These are phyloP conservation scores for Tulasnella calospora DNA, from an alignment of 768 basidiomycete genomes.

Conservation along the genomic window DNA sequence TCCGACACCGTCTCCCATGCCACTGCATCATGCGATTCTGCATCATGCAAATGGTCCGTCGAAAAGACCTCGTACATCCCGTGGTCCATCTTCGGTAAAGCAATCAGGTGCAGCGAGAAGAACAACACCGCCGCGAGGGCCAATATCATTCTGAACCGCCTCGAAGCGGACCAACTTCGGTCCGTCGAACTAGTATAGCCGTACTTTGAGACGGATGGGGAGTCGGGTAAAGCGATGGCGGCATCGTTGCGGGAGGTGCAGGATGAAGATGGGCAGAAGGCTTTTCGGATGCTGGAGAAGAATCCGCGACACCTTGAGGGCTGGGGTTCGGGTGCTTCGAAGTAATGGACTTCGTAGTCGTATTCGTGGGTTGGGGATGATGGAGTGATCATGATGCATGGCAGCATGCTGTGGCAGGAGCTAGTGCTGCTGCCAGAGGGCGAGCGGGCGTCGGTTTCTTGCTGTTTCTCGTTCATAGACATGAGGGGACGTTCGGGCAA, in stretches of 20 bases:
- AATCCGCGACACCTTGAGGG: neutral
- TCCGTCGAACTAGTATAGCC: neutral
- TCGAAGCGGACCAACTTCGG: constrained; percentile 20
- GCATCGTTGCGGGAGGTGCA: neutral
- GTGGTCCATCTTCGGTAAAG: neutral
- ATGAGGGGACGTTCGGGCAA: neutral
- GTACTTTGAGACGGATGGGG: neutral
- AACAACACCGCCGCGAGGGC: constrained; percentile 5
- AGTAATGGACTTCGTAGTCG: constrained; percentile 19
- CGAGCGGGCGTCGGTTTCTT: neutral
- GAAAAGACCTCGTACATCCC: constrained; percentile 16
- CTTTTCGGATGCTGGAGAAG: constrained; percentile 8
- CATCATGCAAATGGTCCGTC: neutral
- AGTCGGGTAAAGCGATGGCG: constrained; percentile 14
- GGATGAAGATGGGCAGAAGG: constrained; percentile 6
- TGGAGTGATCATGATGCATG: constrained; percentile 23
- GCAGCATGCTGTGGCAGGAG: constrained; percentile 6
- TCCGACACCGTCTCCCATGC: neutral
- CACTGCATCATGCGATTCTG: neutral
- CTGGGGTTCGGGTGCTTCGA: neutral
- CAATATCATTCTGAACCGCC: constrained; percentile 8
- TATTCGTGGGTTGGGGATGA: constrained; percentile 14
- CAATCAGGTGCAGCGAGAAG: constrained; percentile 15
- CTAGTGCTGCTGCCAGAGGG: neutral
- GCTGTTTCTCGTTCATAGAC: constrained; percentile 20